These are phyloP conservation scores for Rhodotorula sp. DNA, from an alignment of 1,284 basidiomycete genomes.

Conservation along the genomic window DNA sequence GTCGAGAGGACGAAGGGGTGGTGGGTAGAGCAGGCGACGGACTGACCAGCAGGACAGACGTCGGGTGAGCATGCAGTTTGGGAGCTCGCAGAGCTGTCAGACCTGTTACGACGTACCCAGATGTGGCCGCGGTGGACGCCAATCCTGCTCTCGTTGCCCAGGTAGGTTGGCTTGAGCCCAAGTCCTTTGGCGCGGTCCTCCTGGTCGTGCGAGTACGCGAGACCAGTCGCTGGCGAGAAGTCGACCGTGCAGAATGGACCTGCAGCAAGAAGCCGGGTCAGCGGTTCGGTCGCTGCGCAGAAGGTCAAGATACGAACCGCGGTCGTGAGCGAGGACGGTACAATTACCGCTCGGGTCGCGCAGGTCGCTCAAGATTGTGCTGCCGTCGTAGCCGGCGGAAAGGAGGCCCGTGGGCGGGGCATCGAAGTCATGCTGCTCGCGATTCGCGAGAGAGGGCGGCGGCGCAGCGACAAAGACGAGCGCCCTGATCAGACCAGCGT, in stretches of 20 bases:
- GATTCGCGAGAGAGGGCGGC: slow-evolving; percentile 52
- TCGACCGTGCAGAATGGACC: slow-evolving; percentile 20
- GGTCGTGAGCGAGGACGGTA: slow-evolving; percentile 68
- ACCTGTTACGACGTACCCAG: slow-evolving; percentile 62
- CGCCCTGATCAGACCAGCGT: slow-evolving; percentile 75
- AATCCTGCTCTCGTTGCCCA: slow-evolving; percentile 20
- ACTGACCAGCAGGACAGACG: slow-evolving; percentile 54
- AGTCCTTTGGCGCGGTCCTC: slow-evolving; percentile 33
- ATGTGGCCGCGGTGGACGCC: slow-evolving; percentile 62
- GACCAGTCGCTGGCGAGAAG: slow-evolving; percentile 31
- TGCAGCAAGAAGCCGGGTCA: background rate
- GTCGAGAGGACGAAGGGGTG: slow-evolving; percentile 81
- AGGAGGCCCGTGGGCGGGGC: slow-evolving; percentile 69
- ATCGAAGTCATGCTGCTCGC: slow-evolving; percentile 50
- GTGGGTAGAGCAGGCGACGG: slow-evolving; percentile 72
- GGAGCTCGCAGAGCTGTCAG: background rate
- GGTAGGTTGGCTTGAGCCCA: slow-evolving; percentile 25
- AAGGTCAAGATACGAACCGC: slow-evolving; percentile 51
- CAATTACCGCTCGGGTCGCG: slow-evolving; percentile 60
- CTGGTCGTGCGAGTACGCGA: slow-evolving; percentile 27
- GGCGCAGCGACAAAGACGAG: slow-evolving; percentile 72
- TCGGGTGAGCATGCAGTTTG: background rate
- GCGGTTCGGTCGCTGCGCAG: no score
- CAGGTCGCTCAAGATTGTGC: slow-evolving; percentile 70
- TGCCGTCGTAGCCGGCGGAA: slow-evolving; percentile 75